These are phyloP conservation scores for Chimonanthus praecox DNA, from an alignment of 164 flowering plant species.

Conservation along the genomic window DNA sequence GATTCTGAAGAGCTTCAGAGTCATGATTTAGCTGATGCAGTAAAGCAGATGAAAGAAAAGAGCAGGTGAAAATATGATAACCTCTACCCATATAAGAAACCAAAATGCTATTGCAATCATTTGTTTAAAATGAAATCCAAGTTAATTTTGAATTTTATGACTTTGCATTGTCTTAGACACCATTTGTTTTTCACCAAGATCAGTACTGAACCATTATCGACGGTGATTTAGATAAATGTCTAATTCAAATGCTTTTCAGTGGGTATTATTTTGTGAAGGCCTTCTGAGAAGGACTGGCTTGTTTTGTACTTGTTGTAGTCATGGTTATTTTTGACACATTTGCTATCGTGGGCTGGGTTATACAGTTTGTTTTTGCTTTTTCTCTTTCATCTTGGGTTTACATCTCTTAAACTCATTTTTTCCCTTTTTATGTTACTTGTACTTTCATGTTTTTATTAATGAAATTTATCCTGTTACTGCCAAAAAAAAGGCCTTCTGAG, in stretches of 20 bases:
- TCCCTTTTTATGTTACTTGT: too few relatives aligned
- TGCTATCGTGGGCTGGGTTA: too few relatives aligned
- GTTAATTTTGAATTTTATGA: not conserved
- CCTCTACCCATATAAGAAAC: not conserved
- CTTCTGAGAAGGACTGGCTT: not conserved
- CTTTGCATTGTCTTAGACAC: not conserved
- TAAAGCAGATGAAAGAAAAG: conserved; percentile 98
- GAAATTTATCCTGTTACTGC: too few relatives aligned
- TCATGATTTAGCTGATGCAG: conserved; percentile 99
- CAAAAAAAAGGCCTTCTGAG: not conserved
- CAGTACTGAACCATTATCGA: not conserved
- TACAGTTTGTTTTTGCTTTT: too few relatives aligned
- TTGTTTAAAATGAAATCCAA: not conserved
- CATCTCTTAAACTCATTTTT: too few relatives aligned
- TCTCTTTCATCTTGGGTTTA: too few relatives aligned
- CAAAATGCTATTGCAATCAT: not conserved
- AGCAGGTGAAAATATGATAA: conserved; percentile 42
- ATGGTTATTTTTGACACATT: too few relatives aligned
- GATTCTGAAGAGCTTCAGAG: conserved; percentile 98
- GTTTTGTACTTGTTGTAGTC: too few relatives aligned
- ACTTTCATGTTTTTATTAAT: too few relatives aligned
- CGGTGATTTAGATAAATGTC: not conserved
- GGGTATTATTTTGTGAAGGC: not conserved
- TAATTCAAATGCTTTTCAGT: not conserved
- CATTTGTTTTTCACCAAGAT: not conserved